Conservation (phyloP, 2,329 filamentous ascomycete species). For the Penicillium thymicola region DNA sequence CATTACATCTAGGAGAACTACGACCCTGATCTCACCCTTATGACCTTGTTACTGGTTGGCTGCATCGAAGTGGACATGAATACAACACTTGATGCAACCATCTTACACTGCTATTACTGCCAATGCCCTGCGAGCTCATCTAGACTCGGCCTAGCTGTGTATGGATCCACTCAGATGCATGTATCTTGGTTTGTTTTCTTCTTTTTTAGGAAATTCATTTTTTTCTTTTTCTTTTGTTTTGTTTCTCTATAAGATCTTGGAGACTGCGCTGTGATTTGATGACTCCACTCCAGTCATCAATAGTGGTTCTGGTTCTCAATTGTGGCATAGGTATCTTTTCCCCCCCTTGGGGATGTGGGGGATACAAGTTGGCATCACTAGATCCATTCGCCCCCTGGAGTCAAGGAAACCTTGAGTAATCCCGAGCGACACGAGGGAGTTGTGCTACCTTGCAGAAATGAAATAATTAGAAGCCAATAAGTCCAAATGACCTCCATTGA, state of each 20-base stretch:
- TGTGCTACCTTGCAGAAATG: conserved; percentile 16
- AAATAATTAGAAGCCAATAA: neutral
- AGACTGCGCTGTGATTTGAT: neutral
- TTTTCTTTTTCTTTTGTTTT: neutral
- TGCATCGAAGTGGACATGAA: conserved; percentile 20
- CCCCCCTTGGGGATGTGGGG: conserved; percentile 24
- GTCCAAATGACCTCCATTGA: neutral
- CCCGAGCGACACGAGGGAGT: conserved; percentile 21
- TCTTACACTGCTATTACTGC: conserved; percentile 17
- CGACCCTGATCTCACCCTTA: conserved; percentile 16
- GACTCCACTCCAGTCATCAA: neutral
- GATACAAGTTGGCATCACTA: conserved; percentile 15
- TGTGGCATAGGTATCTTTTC: neutral
- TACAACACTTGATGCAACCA: conserved; percentile 15
- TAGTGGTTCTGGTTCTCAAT: neutral
- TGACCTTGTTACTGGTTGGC: conserved; percentile 11
- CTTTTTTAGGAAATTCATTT: neutral
- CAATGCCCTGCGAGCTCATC: conserved; percentile 11
- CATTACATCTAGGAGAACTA: conserved; percentile 21
- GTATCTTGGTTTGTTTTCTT: neutral
- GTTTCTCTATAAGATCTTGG: neutral
- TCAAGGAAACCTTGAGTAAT: conserved; percentile 4
- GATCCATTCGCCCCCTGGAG: conserved; percentile 16
- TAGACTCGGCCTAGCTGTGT: neutral
- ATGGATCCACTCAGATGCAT: conserved; percentile 2